Base-by-base conservation (phyloP, 2,329 filamentous ascomycete genomes). In the Penicillium brevicompactum region DNA sequence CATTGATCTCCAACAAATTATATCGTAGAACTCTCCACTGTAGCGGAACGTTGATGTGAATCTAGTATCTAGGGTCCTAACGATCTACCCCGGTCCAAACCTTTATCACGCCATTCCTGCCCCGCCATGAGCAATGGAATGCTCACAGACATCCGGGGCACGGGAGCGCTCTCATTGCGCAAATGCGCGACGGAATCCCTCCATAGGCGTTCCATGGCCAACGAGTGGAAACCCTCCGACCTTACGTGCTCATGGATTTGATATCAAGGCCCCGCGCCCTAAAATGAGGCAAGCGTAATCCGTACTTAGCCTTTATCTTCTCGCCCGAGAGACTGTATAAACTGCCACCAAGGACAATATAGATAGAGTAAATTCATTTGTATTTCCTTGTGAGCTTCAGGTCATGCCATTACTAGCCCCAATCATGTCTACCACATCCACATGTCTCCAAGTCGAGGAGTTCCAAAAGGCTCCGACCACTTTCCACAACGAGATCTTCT, bases 81-180 rank as follows among this genome's bases (percentile, higher is more conserved):
- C 21, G 42, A 56, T 57, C 53, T 55, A 49, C 53, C 41, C 42
- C 46, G 52, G 27, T 21, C 43, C 46, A 55, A 56, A 32, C 38
- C 34, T 14, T 34, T 50, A 70, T 68, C 69, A 71, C 69, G 69
- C 59, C 65, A 72, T 72, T 49, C 32, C 40, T 56, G 59, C 68
- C 68, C 69, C 69, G 67, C 67, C 59, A 65, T 68, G 63, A 63
- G 67, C 68, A 67, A 72, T 67, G 53, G 42, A 18, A 18, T 27
- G 59, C 13, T 14, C 58, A 55, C 2, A 52, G 53, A 27, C 51
- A 59, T 16, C 40, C 38, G 24, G 31, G 40, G 45, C 37, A 55
- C 34, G 42, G 53, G 47, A 58, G 56, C 40, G 47, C 50, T 37
- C 43, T 37, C 9, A 60, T 50, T 46, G 32, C 50, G 48, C 47